phyloP scores from a whole-genome alignment of 495 filamentous ascomycete genomes.

The Aspergillus ostianus region DNA sequence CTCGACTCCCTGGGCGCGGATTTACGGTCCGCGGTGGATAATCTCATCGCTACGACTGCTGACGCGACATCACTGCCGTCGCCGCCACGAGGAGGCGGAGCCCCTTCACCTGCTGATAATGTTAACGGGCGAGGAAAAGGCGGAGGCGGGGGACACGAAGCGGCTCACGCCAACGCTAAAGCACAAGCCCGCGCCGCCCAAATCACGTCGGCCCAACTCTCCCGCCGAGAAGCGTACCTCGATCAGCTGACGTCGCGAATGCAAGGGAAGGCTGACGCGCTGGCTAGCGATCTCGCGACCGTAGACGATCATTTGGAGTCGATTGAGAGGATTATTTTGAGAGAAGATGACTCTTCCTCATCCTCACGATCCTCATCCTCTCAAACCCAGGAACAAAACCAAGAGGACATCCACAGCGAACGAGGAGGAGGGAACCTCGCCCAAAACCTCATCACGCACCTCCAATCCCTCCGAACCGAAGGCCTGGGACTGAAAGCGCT shows the following conservation, averaged over 20 bases:
- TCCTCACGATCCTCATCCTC: background rate
- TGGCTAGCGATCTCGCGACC: slow-evolving; percentile 34
- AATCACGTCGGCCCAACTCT: slow-evolving; percentile 30
- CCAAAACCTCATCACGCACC: slow-evolving; percentile 11
- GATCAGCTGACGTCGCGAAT: slow-evolving; percentile 38
- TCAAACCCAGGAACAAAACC: slow-evolving; percentile 5
- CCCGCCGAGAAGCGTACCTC: slow-evolving; percentile 38
- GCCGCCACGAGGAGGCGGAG: too few relatives aligned
- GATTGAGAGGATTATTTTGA: slow-evolving; percentile 32
- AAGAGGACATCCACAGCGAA: slow-evolving; percentile 5
- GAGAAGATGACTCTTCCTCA: slow-evolving; percentile 8
- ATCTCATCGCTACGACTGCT: slow-evolving; percentile 27
- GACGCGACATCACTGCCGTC: too few relatives aligned
- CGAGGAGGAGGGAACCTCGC: background rate
- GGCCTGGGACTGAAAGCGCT: background rate
- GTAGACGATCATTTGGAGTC: slow-evolving; percentile 46
- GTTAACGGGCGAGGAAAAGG: too few relatives aligned
- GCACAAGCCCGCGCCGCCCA: slow-evolving; percentile 30
- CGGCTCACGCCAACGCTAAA: background rate
- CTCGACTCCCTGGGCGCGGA: slow-evolving; percentile 42
- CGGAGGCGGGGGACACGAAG: background rate
- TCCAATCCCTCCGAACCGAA: slow-evolving; percentile 5
- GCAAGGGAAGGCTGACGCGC: slow-evolving; percentile 35
- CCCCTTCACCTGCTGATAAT: too few relatives aligned
- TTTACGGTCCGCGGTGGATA: slow-evolving; percentile 41